A percentile compares a stretch with the other conserved stretches of the same genome.
These are phyloP conservation scores for Umbellularia californica DNA, from an alignment of 164 flowering plant genomes.

Conservation along the genomic window DNA sequence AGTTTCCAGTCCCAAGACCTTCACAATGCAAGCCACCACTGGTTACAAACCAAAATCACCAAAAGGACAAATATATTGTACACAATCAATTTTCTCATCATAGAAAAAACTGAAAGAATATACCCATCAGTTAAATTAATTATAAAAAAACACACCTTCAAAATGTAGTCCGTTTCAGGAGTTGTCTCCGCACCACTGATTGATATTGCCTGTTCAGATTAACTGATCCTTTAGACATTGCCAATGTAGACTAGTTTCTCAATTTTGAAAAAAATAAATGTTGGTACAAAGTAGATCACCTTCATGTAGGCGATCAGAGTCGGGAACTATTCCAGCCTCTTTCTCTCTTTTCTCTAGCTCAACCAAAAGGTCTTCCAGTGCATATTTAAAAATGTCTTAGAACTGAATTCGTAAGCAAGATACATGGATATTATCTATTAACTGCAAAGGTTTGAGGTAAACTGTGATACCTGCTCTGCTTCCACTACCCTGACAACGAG, in stretches of 20 bases:
- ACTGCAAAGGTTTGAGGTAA: not conserved
- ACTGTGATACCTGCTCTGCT: slow-evolving; percentile 31
- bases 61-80: too few species aligned
- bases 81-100: not conserved
- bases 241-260: not conserved
- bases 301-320: slow-evolving; percentile 63
- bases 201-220: slow-evolving; percentile 43
- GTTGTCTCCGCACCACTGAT: slow-evolving; percentile 38
- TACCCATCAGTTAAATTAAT: too few species aligned
- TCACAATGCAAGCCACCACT: not conserved
- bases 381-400: not conserved
- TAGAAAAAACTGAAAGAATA: not conserved
- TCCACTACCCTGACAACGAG: slow-evolving; percentile 55
- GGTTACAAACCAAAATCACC: not conserved
- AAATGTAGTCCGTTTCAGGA: slow-evolving; percentile 63
- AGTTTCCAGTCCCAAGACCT: slow-evolving; percentile 44
- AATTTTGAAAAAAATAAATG: not conserved
- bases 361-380: slow-evolving; percentile 39
- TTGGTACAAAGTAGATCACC: slow-evolving; percentile 23
- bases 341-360: slow-evolving; percentile 61
- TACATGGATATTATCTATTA: not conserved
- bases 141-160: slow-evolving; percentile 36
- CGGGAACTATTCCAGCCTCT: slow-evolving; percentile 56
- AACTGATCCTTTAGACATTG: not conserved
- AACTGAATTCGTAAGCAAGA: not conserved